A percentile compares a stretch with the other conserved stretches of the same genome.
phyloP scores from a whole-genome alignment of 78 protist genomes.

The Dictyostelium brefeldianum region DNA sequence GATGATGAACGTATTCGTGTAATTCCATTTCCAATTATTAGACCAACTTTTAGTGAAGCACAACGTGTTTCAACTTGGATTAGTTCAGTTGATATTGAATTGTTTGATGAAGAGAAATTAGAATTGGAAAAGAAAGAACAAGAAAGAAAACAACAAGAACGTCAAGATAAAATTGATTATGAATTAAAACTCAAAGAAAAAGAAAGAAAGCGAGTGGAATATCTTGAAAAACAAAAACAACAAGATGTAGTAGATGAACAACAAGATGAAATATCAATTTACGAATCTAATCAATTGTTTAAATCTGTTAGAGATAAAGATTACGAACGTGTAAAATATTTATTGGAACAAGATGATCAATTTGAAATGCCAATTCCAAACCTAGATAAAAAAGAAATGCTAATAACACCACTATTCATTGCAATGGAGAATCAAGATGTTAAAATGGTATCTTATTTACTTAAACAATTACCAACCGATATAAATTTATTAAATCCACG shows the following conservation, averaged over 20 bases:
- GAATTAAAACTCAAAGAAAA: constrained; percentile 13
- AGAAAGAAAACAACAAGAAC: constrained; percentile 17
- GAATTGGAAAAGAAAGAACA: constrained; percentile 16
- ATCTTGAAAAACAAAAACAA: neutral
- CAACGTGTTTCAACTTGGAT: constrained; percentile 52
- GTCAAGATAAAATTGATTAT: constrained; percentile 8
- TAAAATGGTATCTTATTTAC: constrained; percentile 18
- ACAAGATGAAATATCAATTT: neutral
- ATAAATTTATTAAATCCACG: constrained; percentile 3
- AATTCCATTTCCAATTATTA: constrained; percentile 71
- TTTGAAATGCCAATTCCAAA: constrained; percentile 55
- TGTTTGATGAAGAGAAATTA: constrained; percentile 36
- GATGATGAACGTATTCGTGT: constrained; percentile 47
- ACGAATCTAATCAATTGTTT: constrained; percentile 35
- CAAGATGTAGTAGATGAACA: neutral
- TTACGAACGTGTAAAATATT: neutral
- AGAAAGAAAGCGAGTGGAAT: neutral
- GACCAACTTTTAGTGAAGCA: constrained; percentile 71
- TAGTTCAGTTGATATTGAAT: constrained; percentile 44
- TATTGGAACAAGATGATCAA: constrained; percentile 19
- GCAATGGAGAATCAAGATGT: constrained; percentile 53
- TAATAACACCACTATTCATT: constrained; percentile 52
- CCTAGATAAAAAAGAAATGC: neutral
- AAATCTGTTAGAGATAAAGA: constrained; percentile 18
- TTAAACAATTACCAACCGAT: constrained; percentile 35